phyloP scores from a whole-genome alignment of 225 moss, liverwort and hornwort species.

The Pseudisothecium myosuroides region DNA sequence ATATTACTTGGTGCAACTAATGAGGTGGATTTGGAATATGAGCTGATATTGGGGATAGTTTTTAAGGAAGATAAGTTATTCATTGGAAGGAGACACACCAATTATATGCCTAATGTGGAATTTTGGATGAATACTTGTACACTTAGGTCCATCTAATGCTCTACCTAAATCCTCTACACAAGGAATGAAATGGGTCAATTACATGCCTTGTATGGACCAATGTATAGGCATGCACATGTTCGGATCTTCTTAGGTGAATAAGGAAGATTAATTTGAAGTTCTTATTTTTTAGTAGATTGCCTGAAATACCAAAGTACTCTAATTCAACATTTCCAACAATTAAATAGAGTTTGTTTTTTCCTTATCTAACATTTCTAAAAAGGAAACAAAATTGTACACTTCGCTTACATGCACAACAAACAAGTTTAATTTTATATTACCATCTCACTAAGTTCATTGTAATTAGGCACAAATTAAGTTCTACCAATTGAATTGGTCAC shows the following conservation, averaged over 20 bases:
- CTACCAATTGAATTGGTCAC: no score
- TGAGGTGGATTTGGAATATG: constrained; percentile 43
- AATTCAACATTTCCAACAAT: neutral
- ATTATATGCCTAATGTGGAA: no score
- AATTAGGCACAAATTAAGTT: no score
- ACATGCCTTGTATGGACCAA: neutral
- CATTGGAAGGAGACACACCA: no score
- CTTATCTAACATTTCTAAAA: neutral
- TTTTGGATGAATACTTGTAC: no score
- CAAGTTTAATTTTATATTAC: neutral
- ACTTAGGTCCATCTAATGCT: neutral
- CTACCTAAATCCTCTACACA: accelerated
- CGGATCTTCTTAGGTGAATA: constrained; percentile 25
- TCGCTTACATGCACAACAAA: neutral
- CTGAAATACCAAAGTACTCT: neutral
- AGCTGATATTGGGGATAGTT: constrained; percentile 26
- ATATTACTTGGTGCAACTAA: neutral
- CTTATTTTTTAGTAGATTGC: constrained; percentile 36
- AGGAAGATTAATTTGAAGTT: neutral
- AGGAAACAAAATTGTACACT: neutral
- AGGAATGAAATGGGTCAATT: accelerated
- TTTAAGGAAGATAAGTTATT: constrained; percentile 14
- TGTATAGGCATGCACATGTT: neutral
- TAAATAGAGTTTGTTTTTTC: no score
- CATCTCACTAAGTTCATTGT: neutral